Evolutionary conservation across 1,284 basidiomycete species (phyloP).

Genomic region (Trametes versicolor): DNA sequence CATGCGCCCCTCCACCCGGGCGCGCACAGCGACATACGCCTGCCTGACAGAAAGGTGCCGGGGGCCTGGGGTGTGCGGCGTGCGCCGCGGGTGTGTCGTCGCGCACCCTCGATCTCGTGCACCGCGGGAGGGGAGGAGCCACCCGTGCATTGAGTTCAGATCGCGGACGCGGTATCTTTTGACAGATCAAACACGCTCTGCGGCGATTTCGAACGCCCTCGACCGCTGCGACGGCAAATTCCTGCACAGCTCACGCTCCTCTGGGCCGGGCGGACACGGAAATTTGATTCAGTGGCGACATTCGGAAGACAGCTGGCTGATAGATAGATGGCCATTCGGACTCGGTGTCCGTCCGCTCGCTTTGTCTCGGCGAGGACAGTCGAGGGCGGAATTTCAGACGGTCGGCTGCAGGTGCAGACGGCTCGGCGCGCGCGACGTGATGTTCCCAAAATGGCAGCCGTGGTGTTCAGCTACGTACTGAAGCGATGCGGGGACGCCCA

Average conservation of each 20-base stretch:
- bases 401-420: background rate
- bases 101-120: conserved; percentile 15
- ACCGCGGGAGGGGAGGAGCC: background rate
- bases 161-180: conserved; percentile 18
- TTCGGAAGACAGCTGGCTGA: conserved; percentile 28
- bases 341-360: background rate
- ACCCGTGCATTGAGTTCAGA: conserved; percentile 11
- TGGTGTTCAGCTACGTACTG: conserved; percentile 20
- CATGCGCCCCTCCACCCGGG: conserved; percentile 13
- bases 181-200: conserved; percentile 29
- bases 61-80: conserved; percentile 8
- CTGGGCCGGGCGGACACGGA: conserved; percentile 21
- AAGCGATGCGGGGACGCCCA: conserved; percentile 24
- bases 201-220: conserved; percentile 14
- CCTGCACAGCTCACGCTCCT: conserved; percentile 22
- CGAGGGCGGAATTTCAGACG: background rate
- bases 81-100: conserved; percentile 10
- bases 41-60: conserved; percentile 25
- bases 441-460: conserved; percentile 25
- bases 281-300: conserved; percentile 30
- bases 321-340: conserved; percentile 20
- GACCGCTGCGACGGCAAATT: conserved; percentile 24
- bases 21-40: conserved; percentile 16
- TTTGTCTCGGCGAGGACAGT: background rate
- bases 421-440: conserved; percentile 1